Base-by-base conservation (phyloP, 495 filamentous ascomycete species). In the Talaromyces borbonicus region DNA sequence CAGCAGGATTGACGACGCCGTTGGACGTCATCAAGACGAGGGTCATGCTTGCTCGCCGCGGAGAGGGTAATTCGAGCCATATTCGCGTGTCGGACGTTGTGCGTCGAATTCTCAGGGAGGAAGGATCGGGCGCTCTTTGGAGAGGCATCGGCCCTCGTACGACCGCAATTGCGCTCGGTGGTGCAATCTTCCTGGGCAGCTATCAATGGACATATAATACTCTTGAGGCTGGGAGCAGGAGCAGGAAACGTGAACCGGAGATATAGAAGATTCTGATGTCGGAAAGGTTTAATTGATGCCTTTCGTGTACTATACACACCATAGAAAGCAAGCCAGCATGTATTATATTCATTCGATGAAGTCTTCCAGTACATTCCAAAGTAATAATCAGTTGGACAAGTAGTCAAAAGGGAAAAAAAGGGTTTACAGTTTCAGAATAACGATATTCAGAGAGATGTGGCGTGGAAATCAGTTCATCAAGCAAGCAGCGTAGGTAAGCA, bases 11-110 rank as follows among this genome's bases (percentile, higher is more conserved):
- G 48, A 98, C 92, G 32, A 98, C 92, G 46, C 92, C 92, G 46
- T 57, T 98, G 51, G 92, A 98, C 66, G 92, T 97, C 52, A 74
- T 97, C 50, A 98, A 98, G 74, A 98, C 92, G 49, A 72, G 92
- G 48, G 78, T 98, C 63, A 98, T 98, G 92, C 67, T 98, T 58
- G 82, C 84, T 20, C 65, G 69, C 25, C 54, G 68, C 6, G 60
- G 54, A 1, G 63, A 65, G 40, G 63, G 66, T 7, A 53, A 46
- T 25, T 45, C 40, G 3, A 52, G 74, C 33, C 73, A 74, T 38
- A 71, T 80, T 52, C 66, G 73, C 9, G 68, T 85, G 18, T 52
- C 63, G 33, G 63, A 65, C 16, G 69, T 95, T 46, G 65, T 90
- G 49, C 67, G 62, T 42, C 68, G 74, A 20, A 84, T 97, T 32